Percentiles rank a stretch among this genome's conserved stretches.
These are phyloP conservation scores for Austroboletus novae-zelandiae DNA, from an alignment of 1,284 basidiomycete species.

Conservation along the genomic window DNA sequence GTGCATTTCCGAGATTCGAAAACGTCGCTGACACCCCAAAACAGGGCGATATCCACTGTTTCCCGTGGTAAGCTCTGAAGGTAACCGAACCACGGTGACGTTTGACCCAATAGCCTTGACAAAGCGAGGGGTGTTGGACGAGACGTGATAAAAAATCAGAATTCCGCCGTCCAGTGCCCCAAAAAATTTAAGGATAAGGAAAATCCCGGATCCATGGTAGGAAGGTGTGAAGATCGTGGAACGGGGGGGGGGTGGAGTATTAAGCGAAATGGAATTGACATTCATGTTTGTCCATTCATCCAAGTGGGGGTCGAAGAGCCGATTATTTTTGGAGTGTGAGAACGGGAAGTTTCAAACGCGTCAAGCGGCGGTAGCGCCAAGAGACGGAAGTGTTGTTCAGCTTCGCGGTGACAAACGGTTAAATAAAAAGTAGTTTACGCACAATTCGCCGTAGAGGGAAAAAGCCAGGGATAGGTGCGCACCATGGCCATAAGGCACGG, in stretches of 20 bases:
- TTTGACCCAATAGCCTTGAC: conserved; percentile 37
- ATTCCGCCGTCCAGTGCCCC: conserved; percentile 6
- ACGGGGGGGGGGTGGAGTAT: conserved; percentile 11
- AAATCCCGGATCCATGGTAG: conserved; percentile 23
- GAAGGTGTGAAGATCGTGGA: conserved; percentile 12
- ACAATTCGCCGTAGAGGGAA: conserved; percentile 65
- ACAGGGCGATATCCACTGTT: conserved; percentile 56
- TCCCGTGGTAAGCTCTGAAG: conserved; percentile 58
- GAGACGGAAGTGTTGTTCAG: conserved; percentile 7
- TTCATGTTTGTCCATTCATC: conserved; percentile 24
- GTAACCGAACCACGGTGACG: conserved; percentile 67
- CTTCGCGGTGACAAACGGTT: conserved; percentile 1
- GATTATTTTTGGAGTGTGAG: conserved; percentile 23
- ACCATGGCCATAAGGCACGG: conserved; percentile 50
- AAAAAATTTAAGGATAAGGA: conserved; percentile 12
- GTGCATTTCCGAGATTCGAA: conserved; percentile 15
- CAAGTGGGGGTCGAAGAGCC: conserved; percentile 5
- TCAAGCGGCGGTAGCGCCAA: conserved; percentile 12
- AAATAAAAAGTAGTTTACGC: conserved; percentile 29
- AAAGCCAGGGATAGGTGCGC: conserved; percentile 60
- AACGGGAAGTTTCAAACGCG: conserved; percentile 10
- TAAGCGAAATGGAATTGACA: conserved; percentile 18
- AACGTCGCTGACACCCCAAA: conserved; percentile 50
- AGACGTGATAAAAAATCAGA: neutral
- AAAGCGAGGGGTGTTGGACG: conserved; percentile 10